Evolutionary conservation across 768 basidiomycete genomes (phyloP).

Genomic region (Sporobolomyces roseus): DNA sequence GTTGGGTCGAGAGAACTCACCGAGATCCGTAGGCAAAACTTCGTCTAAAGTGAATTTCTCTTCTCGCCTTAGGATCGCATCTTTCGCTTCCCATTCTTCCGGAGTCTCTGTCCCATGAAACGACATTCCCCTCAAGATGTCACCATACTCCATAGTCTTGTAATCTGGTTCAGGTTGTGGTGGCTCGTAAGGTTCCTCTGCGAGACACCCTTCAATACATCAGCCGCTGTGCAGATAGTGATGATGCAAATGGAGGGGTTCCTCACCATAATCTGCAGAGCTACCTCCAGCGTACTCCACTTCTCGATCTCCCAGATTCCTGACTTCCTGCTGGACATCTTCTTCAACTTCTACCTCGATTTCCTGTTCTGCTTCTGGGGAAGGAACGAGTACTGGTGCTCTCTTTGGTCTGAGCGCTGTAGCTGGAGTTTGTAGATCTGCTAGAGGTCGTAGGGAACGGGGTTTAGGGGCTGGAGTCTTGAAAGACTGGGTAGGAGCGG

Average conservation of each 20-base stretch:
- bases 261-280: constrained; percentile 6
- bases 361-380: constrained; percentile 1
- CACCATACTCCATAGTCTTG: background rate
- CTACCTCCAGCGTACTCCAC: constrained; percentile 10
- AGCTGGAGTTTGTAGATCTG: constrained; percentile 11
- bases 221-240: no score
- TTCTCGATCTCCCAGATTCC: background rate
- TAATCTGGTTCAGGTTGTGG: background rate
- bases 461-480: constrained; percentile 17
- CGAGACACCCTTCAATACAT: background rate
- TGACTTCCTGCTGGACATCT: background rate
- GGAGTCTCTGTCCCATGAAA: constrained; percentile 1
- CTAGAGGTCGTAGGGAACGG: constrained; percentile 12
- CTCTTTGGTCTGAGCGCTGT: constrained; percentile 12
- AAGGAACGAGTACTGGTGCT: constrained; percentile 6
- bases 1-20: background rate
- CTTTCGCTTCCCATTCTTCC: constrained; percentile 12
- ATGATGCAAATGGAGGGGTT: background rate
- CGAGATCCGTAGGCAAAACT: background rate
- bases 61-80: background rate
- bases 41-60: constrained; percentile 1
- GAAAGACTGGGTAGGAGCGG: background rate
- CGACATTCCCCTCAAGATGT: background rate
- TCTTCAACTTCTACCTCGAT: constrained; percentile 7
- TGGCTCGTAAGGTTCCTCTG: constrained; percentile 18